phyloP scores from a whole-genome alignment of 2,329 filamentous ascomycete genomes.

The Paraphoma chrysanthemicola region DNA sequence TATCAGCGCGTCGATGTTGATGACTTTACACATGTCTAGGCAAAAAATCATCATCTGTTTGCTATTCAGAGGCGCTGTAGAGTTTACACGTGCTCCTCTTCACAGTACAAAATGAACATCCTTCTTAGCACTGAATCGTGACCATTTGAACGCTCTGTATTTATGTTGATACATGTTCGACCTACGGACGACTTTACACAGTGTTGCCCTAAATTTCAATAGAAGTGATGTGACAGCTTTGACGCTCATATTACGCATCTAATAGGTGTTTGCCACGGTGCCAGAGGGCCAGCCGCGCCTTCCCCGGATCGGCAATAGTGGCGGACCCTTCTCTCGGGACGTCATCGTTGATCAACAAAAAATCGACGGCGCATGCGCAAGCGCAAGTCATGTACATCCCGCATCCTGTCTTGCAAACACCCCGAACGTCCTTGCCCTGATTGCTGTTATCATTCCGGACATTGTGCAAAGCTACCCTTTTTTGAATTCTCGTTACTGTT shows the following conservation, averaged over 20 bases:
- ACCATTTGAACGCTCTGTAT: too few species aligned
- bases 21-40: conserved; percentile 33
- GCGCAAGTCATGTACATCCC: neutral
- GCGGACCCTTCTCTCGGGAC: neutral
- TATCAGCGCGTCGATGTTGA: conserved; percentile 58
- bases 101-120: neutral
- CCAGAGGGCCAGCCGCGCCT: neutral
- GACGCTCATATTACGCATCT: too few species aligned
- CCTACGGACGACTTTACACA: too few species aligned
- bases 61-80: neutral
- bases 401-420: neutral
- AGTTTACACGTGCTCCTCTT: neutral
- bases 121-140: too few species aligned
- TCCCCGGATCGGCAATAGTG: neutral
- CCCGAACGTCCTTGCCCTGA: neutral
- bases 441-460: too few species aligned
- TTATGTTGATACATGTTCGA: too few species aligned
- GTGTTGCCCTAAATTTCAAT: too few species aligned
- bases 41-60: neutral
- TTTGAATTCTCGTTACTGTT: too few species aligned
- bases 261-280: neutral
- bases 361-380: conserved; percentile 4
- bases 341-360: conserved; percentile 13
- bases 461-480: too few species aligned
- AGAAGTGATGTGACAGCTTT: too few species aligned